A percentile compares a stretch with the other conserved stretches of the same genome.
Evolutionary conservation across 2,329 filamentous ascomycete species (phyloP).

Genomic region (Ceratocystis cacaofunesta): DNA sequence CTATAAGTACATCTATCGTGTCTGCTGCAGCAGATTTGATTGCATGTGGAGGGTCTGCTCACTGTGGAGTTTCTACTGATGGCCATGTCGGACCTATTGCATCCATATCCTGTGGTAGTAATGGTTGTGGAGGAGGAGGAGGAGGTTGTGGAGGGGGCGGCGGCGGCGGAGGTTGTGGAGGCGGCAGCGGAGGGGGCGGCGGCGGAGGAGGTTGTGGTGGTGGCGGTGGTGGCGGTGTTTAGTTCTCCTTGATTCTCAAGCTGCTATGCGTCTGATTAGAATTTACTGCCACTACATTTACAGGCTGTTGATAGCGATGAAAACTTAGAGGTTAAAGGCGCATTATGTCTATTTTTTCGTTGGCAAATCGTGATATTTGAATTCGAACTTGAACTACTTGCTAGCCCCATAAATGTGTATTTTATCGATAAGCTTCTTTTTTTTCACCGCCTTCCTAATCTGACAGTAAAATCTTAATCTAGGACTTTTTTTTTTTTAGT

Average conservation of each 20-base stretch:
- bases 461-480: neutral
- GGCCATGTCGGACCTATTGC: too few species aligned
- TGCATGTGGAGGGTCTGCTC: too few species aligned
- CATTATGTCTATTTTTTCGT: neutral
- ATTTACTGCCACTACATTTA: too few species aligned
- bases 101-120: neutral
- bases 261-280: too few species aligned
- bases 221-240: too few species aligned
- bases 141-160: slow-evolving; percentile 3
- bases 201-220: neutral
- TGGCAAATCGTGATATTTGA: neutral
- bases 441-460: slow-evolving; percentile 12
- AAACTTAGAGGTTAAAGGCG: neutral
- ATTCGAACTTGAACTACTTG: too few species aligned
- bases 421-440: slow-evolving; percentile 13
- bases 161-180: neutral
- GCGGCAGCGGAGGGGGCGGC: neutral
- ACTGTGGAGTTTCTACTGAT: too few species aligned
- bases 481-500: slow-evolving; percentile 9
- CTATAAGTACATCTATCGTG: too few species aligned
- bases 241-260: too few species aligned
- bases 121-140: slow-evolving; percentile 12
- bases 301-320: neutral
- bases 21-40: too few species aligned
- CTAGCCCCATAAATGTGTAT: neutral